Evolutionary conservation across 805 yeast genomes (phyloP).

Genomic region (Brettanomyces bruxellensis): DNA sequence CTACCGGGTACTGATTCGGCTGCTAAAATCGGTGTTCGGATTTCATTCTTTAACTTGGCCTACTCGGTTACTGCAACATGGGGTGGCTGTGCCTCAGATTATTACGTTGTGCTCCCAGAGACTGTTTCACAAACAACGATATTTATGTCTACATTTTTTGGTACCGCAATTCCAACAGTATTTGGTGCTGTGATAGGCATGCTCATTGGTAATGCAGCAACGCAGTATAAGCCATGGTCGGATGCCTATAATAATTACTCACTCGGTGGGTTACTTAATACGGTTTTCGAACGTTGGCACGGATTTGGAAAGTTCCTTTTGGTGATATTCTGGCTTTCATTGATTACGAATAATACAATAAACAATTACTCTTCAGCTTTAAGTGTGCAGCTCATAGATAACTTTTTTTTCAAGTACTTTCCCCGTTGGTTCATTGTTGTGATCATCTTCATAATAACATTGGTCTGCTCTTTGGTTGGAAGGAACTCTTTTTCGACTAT

Average conservation of each 20-base stretch:
- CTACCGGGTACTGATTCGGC: slow-evolving; percentile 7
- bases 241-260: slow-evolving; percentile 49
- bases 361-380: slow-evolving; percentile 79
- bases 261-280: slow-evolving; percentile 65
- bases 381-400: slow-evolving; percentile 58
- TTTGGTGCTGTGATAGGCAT: slow-evolving; percentile 71
- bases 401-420: slow-evolving; percentile 38
- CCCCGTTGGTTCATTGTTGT: slow-evolving; percentile 79
- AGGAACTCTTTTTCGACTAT: slow-evolving; percentile 63
- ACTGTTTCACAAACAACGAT: slow-evolving; percentile 46
- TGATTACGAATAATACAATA: slow-evolving; percentile 73
- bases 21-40: slow-evolving; percentile 56
- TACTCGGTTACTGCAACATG: slow-evolving; percentile 81
- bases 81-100: slow-evolving; percentile 84
- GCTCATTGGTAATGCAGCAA: slow-evolving; percentile 60
- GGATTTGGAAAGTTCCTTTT: slow-evolving; percentile 73
- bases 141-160: slow-evolving; percentile 54
- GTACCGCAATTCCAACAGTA: slow-evolving; percentile 61
- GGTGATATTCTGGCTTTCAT: slow-evolving; percentile 59
- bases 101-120: slow-evolving; percentile 75
- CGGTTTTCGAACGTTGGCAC: slow-evolving; percentile 62
- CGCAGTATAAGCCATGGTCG: slow-evolving; percentile 46
- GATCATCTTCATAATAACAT: slow-evolving; percentile 50
- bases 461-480: slow-evolving; percentile 70
- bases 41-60: slow-evolving; percentile 62